Conservation (phyloP, 2,329 filamentous ascomycete genomes). For the Tolypocladium capitatum region DNA sequence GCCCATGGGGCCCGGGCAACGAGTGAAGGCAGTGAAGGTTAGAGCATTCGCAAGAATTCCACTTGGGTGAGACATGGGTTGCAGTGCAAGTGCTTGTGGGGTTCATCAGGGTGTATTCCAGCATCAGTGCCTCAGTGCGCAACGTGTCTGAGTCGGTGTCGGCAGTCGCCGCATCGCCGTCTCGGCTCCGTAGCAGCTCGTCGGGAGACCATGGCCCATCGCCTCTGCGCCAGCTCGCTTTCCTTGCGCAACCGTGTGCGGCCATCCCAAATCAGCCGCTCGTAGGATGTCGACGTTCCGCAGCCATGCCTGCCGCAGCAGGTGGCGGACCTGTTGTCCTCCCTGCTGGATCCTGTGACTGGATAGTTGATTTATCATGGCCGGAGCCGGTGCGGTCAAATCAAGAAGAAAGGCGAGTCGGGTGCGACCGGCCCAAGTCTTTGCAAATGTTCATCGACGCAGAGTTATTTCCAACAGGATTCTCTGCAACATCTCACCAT, state of each 20-base stretch:
- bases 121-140: constrained; percentile 18
- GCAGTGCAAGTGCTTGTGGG: too few species aligned
- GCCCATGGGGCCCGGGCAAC: not conserved
- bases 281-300: constrained; percentile 23
- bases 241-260: constrained; percentile 19
- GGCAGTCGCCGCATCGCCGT: constrained; percentile 1
- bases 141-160: constrained; percentile 12
- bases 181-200: constrained; percentile 8
- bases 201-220: constrained; percentile 18
- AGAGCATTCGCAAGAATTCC: too few species aligned
- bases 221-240: constrained; percentile 15
- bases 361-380: not conserved
- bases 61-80: not conserved
- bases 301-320: constrained; percentile 22
- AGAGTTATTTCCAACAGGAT: too few species aligned
- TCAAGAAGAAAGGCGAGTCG: not conserved
- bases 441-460: too few species aligned
- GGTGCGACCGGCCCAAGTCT: too few species aligned
- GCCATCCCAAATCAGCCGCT: constrained; percentile 25
- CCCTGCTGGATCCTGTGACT: constrained; percentile 7
- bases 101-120: constrained; percentile 26
- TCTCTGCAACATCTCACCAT: too few species aligned
- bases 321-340: constrained; percentile 17
- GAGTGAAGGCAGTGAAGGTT: not conserved
- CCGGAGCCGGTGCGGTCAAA: not conserved